Evolutionary conservation across 2,329 filamentous ascomycete genomes (phyloP), one percentile per base, ranked within the genome.

Genomic region (Penicillium sp.): DNA sequence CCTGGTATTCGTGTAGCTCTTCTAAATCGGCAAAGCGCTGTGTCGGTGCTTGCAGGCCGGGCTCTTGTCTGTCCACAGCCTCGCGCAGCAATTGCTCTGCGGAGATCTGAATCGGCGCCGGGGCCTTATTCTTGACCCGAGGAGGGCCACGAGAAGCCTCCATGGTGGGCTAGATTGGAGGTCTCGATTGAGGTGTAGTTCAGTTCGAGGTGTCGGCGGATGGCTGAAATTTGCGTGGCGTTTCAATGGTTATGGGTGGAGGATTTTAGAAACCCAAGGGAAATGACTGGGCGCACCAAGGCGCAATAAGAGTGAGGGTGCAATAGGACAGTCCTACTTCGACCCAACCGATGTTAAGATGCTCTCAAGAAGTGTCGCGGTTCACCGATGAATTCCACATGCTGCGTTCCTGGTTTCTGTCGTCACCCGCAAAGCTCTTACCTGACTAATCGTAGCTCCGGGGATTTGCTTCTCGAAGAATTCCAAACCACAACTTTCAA

Each of bases 111-210:
- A 89, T 80, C 38, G 88, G 90, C 76, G 93, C 93, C 1, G 94
- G 83, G 61, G 89, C 90, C 87, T 99, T 99, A 81, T 99, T 97
- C 76, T 97, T 97, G 80, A 99, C 94, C 83, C 91, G 82, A 12
- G 94, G 93, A 53, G 94, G 93, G 65, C 93, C 94, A 60, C 93
- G 87, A 62, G 89, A 87, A 52, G 87, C 85, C 80, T 97, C 93
- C 92, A 97, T 96, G 59, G 57, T 83, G 73, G 63, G 23, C 44
- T 42, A 16, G 18, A 21, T 39, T 21, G 36, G 8, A 39, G 18
- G 16, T 13, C 6, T 39, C 16, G 10, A 21, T 39, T 21, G 36
- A 23, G 33, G 33, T 36, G 33, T 36, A 15, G 33, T 36, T 16
- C 33, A 16, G n/a, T 16, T 36, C 33, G 18, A 36, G 15, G 26